Conservation (phyloP, 495 filamentous ascomycete species). For the Podospora fimiseda region DNA sequence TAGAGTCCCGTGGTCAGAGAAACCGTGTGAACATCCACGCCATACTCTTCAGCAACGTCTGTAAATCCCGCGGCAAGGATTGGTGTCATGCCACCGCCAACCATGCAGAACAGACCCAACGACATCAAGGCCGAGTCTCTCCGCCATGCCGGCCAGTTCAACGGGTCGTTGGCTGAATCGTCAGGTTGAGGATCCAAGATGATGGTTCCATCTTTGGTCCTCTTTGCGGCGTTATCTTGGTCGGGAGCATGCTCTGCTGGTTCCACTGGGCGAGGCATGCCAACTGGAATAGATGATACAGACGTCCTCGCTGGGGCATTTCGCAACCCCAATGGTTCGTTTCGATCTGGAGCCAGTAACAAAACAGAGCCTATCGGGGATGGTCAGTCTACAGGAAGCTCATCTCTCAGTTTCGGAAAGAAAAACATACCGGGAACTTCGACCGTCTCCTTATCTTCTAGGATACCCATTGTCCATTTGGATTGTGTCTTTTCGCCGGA, state of each 20-base stretch:
- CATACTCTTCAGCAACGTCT: constrained; percentile 64
- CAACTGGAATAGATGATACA: constrained; percentile 65
- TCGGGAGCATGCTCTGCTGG: constrained; percentile 6
- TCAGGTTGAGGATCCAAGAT: constrained; percentile 92
- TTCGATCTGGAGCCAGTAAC: constrained; percentile 65
- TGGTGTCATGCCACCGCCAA: constrained; percentile 91
- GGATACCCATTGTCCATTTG: constrained; percentile 72
- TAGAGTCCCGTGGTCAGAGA: constrained; percentile 89
- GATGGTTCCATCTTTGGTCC: constrained; percentile 72
- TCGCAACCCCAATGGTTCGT: constrained; percentile 74
- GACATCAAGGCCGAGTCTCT: constrained; percentile 76
- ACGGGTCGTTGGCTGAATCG: constrained; percentile 80
- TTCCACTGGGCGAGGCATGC: constrained; percentile 31
- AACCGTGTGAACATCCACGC: constrained; percentile 65
- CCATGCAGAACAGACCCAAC: constrained; percentile 83
- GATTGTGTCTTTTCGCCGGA: constrained; percentile 13
- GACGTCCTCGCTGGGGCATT: constrained; percentile 71
- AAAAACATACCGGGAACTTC: constrained; percentile 76
- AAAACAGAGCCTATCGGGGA: constrained; percentile 79
- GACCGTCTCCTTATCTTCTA: constrained; percentile 76
- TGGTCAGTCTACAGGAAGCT: too few species aligned
- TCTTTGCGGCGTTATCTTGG: constrained; percentile 47
- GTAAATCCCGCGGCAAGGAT: constrained; percentile 87
- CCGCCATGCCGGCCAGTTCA: constrained; percentile 87
- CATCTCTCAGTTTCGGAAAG: not conserved